Conservation (phyloP, 306 rosid species). For the Vachellia pachyceras region DNA sequence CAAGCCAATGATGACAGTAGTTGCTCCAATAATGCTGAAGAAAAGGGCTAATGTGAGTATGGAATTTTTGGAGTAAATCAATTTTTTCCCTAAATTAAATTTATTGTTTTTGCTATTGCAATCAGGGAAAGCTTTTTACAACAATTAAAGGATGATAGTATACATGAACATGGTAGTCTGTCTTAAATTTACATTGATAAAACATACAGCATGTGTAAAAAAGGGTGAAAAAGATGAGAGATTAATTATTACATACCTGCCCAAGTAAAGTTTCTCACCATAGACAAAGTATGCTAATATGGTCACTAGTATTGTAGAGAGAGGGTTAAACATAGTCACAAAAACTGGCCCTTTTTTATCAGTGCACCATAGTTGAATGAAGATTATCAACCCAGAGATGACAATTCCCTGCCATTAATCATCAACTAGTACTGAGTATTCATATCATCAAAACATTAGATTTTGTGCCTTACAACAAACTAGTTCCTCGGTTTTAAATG, state of each 20-base stretch:
- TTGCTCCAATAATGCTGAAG: slow-evolving; percentile 78
- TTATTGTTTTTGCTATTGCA: too few species aligned
- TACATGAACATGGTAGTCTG: too few species aligned
- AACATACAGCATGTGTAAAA: too few species aligned
- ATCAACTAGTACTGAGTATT: neutral
- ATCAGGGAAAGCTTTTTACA: too few species aligned
- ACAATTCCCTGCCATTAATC: slow-evolving; percentile 67
- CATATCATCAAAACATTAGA: slow-evolving; percentile 3
- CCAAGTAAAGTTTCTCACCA: slow-evolving; percentile 77
- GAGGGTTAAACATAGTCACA: slow-evolving; percentile 77
- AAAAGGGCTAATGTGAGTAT: too few species aligned
- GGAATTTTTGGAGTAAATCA: too few species aligned
- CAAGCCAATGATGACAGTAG: slow-evolving; percentile 65
- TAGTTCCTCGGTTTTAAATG: too few species aligned
- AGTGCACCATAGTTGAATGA: slow-evolving; percentile 79
- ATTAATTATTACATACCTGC: slow-evolving; percentile 73
- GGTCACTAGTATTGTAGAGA: slow-evolving; percentile 67
- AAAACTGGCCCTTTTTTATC: slow-evolving; percentile 84
- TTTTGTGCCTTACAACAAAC: neutral
- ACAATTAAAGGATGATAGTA: too few species aligned
- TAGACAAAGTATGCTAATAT: slow-evolving; percentile 73
- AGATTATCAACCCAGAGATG: slow-evolving; percentile 54
- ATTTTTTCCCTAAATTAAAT: too few species aligned
- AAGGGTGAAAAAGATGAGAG: neutral
- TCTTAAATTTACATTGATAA: too few species aligned